Evolutionary conservation across 768 basidiomycete species (phyloP), one percentile per base, ranked within the genome.

Genomic region (Boletus speciosus): DNA sequence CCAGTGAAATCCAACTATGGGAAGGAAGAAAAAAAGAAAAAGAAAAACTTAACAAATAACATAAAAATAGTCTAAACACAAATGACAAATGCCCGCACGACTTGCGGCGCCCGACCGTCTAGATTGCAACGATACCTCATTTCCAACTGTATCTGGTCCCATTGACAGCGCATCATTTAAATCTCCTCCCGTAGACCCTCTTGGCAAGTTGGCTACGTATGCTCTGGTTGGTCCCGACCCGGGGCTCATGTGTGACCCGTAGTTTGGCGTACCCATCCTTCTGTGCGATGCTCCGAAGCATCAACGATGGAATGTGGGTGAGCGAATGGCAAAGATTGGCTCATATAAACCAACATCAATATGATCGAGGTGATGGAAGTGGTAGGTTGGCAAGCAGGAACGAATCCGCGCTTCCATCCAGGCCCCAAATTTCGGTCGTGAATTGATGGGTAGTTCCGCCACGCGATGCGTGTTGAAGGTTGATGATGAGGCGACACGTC

Each of bases 401-500:
- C 14, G 63, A 65, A 40, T 63, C 63, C 7, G 42, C 45, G 16
- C 47, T 58, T n/a, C 42, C 39, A 12, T 54, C 52, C 25, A 65
- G 1, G 5, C 56, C 63, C 40, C 25, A 51, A 6, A 66, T 10
- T 3, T 58, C 62, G 5, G 65, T 66, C 6, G 64, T 55, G 34
- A 65, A 57, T 34, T 52, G 25, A 9, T 46, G 46, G 1, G 27
- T 41, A 2, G 5, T 0, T 12, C 31, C 11, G 0, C 0, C 0
- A 4, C 37, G 3, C 2, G 29, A n/a, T 4, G 31, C 12, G 15
- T 27, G 35, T 36, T 59, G 59, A 35, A 66, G 49, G 41, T 66
- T 66, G 39, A 66, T 31, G 29, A 67, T 53, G 16, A 65, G 15
- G 19, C 56, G 60, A 43, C 41, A 53, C 2, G 52, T 58, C 65